Evolutionary conservation across 2,329 filamentous ascomycete genomes (phyloP).

Genomic region (Daldinia sp.): DNA sequence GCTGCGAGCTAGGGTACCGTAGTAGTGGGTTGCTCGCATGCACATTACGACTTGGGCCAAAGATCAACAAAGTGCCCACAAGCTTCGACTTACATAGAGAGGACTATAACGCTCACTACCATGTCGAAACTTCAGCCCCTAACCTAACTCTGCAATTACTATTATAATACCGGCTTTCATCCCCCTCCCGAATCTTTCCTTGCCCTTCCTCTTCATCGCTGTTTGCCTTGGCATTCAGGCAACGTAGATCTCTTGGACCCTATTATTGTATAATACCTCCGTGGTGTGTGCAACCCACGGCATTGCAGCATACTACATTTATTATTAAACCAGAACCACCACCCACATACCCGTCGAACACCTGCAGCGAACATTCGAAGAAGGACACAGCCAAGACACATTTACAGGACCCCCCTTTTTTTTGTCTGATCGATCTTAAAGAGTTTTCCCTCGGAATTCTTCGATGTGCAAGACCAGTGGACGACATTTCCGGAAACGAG

Average conservation of each 20-base stretch:
- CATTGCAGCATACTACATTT: constrained; percentile 30
- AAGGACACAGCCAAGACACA: constrained; percentile 46
- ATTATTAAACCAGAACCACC: constrained; percentile 33
- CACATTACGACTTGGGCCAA: constrained; percentile 42
- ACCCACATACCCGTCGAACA: constrained; percentile 24
- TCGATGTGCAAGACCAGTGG: constrained; percentile 20
- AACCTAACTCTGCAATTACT: constrained; percentile 32
- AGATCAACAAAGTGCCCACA: constrained; percentile 41
- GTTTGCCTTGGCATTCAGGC: constrained; percentile 43
- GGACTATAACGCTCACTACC: constrained; percentile 29
- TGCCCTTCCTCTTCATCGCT: constrained; percentile 25
- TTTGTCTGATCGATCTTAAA: constrained; percentile 7
- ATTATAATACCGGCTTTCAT: constrained; percentile 39
- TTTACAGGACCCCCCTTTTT: constrained; percentile 14
- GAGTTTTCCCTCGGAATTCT: constrained; percentile 12
- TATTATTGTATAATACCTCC: constrained; percentile 26
- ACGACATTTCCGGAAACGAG: constrained; percentile 33
- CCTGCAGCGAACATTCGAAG: constrained; percentile 50
- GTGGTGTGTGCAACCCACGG: constrained; percentile 38
- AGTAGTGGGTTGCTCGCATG: constrained; percentile 41
- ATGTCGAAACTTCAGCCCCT: constrained; percentile 21
- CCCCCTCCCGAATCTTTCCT: constrained; percentile 24
- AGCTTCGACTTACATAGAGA: constrained; percentile 35
- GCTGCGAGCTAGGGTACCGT: constrained; percentile 36
- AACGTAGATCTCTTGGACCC: constrained; percentile 35